Percentiles rank a stretch among this genome's conserved stretches.
phyloP scores from a whole-genome alignment of 768 basidiomycete genomes.

The Mycena sanguinolenta region DNA sequence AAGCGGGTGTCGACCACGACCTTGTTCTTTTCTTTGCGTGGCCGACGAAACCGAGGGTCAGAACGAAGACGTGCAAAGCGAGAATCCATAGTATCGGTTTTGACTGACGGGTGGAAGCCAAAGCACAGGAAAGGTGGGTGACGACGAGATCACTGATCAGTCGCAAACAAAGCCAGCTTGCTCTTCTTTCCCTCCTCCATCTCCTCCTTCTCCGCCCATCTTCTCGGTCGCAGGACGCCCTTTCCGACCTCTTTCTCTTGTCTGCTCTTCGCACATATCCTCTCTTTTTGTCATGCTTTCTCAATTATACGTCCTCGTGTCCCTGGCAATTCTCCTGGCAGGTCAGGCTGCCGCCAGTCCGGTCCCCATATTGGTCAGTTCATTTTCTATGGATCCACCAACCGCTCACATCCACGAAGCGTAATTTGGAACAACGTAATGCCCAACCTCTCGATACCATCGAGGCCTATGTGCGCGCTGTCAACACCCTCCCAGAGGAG shows the following conservation, averaged over 20 bases:
- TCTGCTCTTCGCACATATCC: slow-evolving; percentile 38
- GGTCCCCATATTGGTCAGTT: slow-evolving; percentile 59
- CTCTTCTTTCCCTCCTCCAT: not conserved
- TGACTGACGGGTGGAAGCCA: slow-evolving; percentile 61
- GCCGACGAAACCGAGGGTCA: slow-evolving; percentile 93
- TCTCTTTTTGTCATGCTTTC: slow-evolving; percentile 60
- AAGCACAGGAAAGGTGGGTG: slow-evolving; percentile 8
- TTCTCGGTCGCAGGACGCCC: slow-evolving; percentile 42
- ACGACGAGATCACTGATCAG: slow-evolving; percentile 18
- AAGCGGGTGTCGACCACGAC: slow-evolving; percentile 94
- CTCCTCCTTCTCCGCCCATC: slow-evolving; percentile 7
- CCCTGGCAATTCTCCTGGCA: slow-evolving; percentile 58
- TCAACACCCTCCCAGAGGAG: slow-evolving; percentile 31
- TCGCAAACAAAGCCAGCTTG: not conserved
- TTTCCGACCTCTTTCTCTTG: slow-evolving; percentile 38
- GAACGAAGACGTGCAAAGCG: slow-evolving; percentile 89
- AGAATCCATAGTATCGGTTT: slow-evolving; percentile 69
- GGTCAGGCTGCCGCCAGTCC: slow-evolving; percentile 59
- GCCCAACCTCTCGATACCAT: slow-evolving; percentile 56
- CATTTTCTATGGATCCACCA: not conserved
- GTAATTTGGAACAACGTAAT: slow-evolving; percentile 43
- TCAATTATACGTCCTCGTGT: slow-evolving; percentile 52
- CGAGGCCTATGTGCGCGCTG: slow-evolving; percentile 54
- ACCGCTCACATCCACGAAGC: slow-evolving; percentile 33
- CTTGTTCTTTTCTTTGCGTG: slow-evolving; percentile 84